Base-by-base conservation (phyloP, 345 rosid genomes). In the Linum usitatissimum region DNA sequence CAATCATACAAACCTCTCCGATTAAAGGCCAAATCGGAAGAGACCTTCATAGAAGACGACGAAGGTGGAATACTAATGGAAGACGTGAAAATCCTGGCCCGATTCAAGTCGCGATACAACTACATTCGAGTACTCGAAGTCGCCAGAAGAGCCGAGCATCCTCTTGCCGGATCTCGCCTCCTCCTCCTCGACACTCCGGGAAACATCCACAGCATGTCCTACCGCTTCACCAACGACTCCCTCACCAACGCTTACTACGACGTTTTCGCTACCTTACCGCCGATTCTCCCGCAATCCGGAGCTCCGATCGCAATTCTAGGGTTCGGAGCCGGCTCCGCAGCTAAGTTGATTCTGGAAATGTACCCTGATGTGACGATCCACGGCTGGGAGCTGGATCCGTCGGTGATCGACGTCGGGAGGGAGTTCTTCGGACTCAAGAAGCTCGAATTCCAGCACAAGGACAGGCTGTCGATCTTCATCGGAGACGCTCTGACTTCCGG, bases 311-410 rank as follows among this genome's bases (percentile, higher is more conserved):
- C 82, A n/a, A 51, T 91, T 66, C 85, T 91, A 53, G 96, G 89
- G 2, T 84, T 92, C 69, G 97, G 96, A 9, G 98, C 94, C 17
- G 95, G 97, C 28, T 80, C 97, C 5, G 64, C 91, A 0, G 94
- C 94, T 4, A 80, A 85, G 18, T 56, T 92, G 56, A 63, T 92
- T 21, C 84, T 92, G 3, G 91, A 85, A 64, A 59, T 84, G 34
- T 83, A 92, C 78, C 87, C 89, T 1, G 79, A 77, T 0, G 57
- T 66, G 59, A 62, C 61, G 6, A 45, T 92, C 64, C 94, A 87
- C 59, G 97, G 98, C 36, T 89, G 96, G 95, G 98, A 92, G 73
- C 82, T 92, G 20, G 99, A 87, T 74, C 90, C 87, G 45, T 81
- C 73, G n/a, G 99, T 89, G 31, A 71, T 87, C 14, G 76, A 72